Percentiles rank a stretch among this genome's conserved stretches.
Conservation (phyloP, 371 early-diverging fungal genomes). For the Apophysomyces sp. region DNA sequence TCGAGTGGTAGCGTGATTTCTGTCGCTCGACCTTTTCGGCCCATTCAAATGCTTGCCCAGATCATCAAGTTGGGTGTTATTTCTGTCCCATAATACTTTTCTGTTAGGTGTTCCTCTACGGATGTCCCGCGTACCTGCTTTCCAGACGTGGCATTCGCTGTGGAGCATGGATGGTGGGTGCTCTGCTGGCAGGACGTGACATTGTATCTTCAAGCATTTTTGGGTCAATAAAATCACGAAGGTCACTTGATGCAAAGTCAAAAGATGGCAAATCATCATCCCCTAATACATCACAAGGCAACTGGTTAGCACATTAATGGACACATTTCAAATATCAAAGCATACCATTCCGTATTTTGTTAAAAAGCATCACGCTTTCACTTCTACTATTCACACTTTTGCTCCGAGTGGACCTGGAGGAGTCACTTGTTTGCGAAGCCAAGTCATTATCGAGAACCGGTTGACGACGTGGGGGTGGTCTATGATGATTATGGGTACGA, state of each 20-base stretch:
- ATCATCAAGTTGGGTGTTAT: too few relatives aligned
- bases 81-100: too few relatives aligned
- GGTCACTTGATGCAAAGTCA: slow-evolving; percentile 15
- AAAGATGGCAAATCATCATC: slow-evolving; percentile 14
- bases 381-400: slow-evolving; percentile 8
- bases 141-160: not conserved
- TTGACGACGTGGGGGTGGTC: not conserved
- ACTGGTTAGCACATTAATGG: slow-evolving; percentile 3
- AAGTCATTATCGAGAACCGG: not conserved
- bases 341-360: slow-evolving; percentile 19
- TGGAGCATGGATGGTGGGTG: not conserved
- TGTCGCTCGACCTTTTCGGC: too few relatives aligned
- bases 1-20: too few relatives aligned
- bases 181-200: slow-evolving; percentile 19
- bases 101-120: not conserved
- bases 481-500: not conserved
- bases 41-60: too few relatives aligned
- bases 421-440: slow-evolving; percentile 7
- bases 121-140: not conserved
- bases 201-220: slow-evolving; percentile 10
- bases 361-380: slow-evolving; percentile 23
- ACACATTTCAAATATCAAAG: not conserved
- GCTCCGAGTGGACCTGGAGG: slow-evolving; percentile 1
- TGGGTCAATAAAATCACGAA: slow-evolving; percentile 19
- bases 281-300: slow-evolving; percentile 3